Conservation (phyloP, 495 filamentous ascomycete genomes). For the Parachaetomium inaequale region DNA sequence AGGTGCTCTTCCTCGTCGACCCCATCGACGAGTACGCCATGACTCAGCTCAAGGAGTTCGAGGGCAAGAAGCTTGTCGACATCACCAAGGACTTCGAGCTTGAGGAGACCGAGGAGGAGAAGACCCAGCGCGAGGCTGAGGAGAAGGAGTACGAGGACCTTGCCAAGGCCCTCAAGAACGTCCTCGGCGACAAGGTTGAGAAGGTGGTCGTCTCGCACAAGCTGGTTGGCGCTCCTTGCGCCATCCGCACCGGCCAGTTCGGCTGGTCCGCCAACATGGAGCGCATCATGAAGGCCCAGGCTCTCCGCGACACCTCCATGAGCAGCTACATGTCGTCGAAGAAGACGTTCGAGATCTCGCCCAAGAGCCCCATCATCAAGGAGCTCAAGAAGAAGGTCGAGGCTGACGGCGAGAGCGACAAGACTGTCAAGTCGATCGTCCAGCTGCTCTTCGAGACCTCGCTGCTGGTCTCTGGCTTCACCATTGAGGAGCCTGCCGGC, state of each 20-base stretch:
- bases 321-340: constrained; percentile 99
- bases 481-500: constrained; percentile 94
- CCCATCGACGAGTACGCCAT: constrained; percentile 99
- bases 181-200: constrained; percentile 99
- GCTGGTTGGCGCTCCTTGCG: constrained; percentile 90
- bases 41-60: constrained; percentile 99
- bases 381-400: constrained; percentile 99
- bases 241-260: constrained; percentile 99
- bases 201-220: constrained; percentile 99
- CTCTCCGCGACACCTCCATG: constrained; percentile 99
- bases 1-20: constrained; percentile 98
- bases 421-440: constrained; percentile 96
- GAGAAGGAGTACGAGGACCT: constrained; percentile 96
- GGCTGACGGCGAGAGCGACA: constrained; percentile 93
- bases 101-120: constrained; percentile 99
- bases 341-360: constrained; percentile 99
- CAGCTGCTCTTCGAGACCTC: constrained; percentile 98
- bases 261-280: constrained; percentile 99
- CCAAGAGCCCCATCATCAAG: constrained; percentile 94
- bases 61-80: constrained; percentile 99
- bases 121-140: constrained; percentile 90
- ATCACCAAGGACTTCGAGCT: constrained; percentile 99
- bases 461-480: constrained; percentile 96
- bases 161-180: constrained; percentile 96
- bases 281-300: constrained; percentile 99